phyloP scores from a whole-genome alignment of 2,329 filamentous ascomycete species.

The Thelonectria olida region DNA sequence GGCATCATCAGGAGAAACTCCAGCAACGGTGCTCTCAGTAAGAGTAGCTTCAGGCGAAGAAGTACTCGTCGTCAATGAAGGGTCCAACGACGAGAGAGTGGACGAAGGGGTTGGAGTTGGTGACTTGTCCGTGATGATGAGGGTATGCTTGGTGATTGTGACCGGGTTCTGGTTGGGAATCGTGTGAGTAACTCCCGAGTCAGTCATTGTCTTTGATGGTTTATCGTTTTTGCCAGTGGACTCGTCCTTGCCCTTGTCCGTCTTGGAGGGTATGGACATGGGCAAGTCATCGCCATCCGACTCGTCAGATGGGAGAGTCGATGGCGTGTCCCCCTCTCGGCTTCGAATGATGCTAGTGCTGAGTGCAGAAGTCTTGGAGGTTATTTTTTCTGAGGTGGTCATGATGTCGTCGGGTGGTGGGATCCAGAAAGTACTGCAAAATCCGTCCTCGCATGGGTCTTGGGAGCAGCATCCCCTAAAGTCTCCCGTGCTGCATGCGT shows the following conservation, averaged over 20 bases:
- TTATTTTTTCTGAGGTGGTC: not conserved
- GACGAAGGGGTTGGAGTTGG: constrained; percentile 25
- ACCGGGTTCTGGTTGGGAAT: constrained; percentile 47
- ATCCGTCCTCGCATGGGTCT: constrained; percentile 50
- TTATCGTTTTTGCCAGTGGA: constrained; percentile 4
- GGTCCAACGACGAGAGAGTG: constrained; percentile 12
- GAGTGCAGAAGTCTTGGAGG: not conserved
- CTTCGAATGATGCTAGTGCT: constrained; percentile 7
- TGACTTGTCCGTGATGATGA: constrained; percentile 41
- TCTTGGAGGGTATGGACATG: not conserved
- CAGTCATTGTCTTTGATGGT: constrained; percentile 41
- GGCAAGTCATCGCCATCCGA: not conserved
- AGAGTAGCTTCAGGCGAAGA: constrained; percentile 21
- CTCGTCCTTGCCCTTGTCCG: not conserved
- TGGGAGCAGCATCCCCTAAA: constrained; percentile 57
- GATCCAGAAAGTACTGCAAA: constrained; percentile 38
- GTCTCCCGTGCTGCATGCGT: constrained; percentile 46
- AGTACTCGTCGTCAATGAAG: constrained; percentile 1
- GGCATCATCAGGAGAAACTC: not conserved
- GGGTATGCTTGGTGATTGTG: constrained; percentile 48
- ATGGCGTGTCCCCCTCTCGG: not conserved
- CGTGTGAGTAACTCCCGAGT: constrained; percentile 49
- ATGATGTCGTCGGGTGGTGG: not conserved
- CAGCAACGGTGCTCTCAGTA: constrained; percentile 13
- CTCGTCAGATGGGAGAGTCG: not conserved